Base-by-base conservation (phyloP, 164 flowering plant species). In the Vitis cinerea region DNA sequence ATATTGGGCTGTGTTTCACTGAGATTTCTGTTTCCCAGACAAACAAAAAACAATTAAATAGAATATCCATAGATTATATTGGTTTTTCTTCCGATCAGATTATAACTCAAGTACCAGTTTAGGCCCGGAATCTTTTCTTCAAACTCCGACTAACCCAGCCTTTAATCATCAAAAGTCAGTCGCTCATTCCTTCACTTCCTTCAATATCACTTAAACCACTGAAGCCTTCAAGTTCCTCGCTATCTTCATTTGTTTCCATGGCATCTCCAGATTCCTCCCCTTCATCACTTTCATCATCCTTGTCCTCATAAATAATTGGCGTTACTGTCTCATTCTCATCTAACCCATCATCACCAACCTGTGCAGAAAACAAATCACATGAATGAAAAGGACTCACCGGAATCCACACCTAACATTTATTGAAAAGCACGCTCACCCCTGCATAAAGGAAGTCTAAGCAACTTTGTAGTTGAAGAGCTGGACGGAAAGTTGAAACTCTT, bases 381-480 rank as follows among this genome's bases (percentile, higher is more conserved):
- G 10, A 61, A 19, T 10, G 51, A 19, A 15, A 13, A 14, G 16
- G 13, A 16, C 47, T 15, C 9, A 19, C 3, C 49, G 3, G 37
- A 0, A 16, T 7, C 44, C 10, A 10, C 16, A 19, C 17, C 4
- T 14, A 14, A 16, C 23, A 2, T 4, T 23, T 17, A 29, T 4
- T 17, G 3, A 13, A 53, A 31, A 47, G 23, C 29, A 17, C 3
- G 76, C 90, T 74, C 69, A 91, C 97, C 84, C 85, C 91, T 59
- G 87, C 69, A 60, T 76, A 86, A 44, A 81, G 73, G 72, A 83
- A 81, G 83, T 93, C 97, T 70, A 93, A 68, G 73, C 77, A 74
- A 75, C 87, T 83, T 56, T 94, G 87, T 71, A 95, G 78, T 73
- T 84, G 84, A 71, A 88, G 84, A 61, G 94, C 89, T 8, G 88